Base-by-base conservation (phyloP, 75 land plant species). In the Isoetes taiwanensis region DNA sequence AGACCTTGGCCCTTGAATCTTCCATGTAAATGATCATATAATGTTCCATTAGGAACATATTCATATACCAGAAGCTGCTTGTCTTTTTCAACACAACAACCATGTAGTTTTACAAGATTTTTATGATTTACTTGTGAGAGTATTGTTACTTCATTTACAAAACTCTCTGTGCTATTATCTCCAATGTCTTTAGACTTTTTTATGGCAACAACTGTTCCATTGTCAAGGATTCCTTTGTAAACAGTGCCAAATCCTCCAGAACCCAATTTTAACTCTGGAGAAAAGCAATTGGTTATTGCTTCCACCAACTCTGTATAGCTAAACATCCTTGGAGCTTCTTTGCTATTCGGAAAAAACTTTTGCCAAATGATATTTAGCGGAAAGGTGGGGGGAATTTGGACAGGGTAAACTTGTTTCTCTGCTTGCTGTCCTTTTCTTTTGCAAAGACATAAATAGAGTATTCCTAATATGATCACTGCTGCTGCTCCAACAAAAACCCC, bases 111-210 rank as follows among this genome's bases (percentile, higher is more conserved):
- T 19, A 46, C 12, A 6, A 46, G n/a, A 23, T 46, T 46, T 19
- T 23, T 19, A n/a, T 46, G 50, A 23, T 46, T 46, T 19, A 46
- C 50, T 23, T 46, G 50, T 46, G 50, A 46, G n/a, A 46, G 50
- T 6, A 46, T 23, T 5, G 50, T 23, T 4, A 46, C 50, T n/a
- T 46, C 50, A 23, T 46, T 46, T 19, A 19, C 16, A 16, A 46
- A 46, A n/a, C 25, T 19, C 50, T n/a, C 5, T 4, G 50, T 19
- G 16, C 50, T 46, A 19, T 46, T 19, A 16, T 46, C 25, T 6
- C 12, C 4, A 3, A 23, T 46, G 50, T 46, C 21, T 6, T 46
- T 46, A 19, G 50, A 16, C 25, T 23, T 46, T 23, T 46, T 46
- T 19, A 46, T 46, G 6, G 50, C 50, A 6, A 46, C 21, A 6